Percentiles rank a stretch among this genome's conserved stretches.
phyloP scores from a whole-genome alignment of 768 basidiomycete species.

The Artomyces pyxidatus region DNA sequence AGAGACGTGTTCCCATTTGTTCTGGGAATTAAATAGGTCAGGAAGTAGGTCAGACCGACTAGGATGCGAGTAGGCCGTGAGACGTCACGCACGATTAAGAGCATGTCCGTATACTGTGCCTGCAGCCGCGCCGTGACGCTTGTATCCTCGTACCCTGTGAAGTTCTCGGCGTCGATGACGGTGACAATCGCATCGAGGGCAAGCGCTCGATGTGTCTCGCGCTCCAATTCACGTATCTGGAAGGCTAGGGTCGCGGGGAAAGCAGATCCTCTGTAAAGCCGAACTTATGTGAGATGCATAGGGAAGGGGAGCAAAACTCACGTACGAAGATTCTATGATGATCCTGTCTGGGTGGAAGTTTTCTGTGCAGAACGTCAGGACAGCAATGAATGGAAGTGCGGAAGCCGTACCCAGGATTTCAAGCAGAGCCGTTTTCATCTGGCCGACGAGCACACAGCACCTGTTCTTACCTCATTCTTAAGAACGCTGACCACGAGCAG shows the following conservation, averaged over 20 bases:
- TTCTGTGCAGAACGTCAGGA: slow-evolving; percentile 35
- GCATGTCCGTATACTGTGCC: slow-evolving; percentile 90
- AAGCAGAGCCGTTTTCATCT: slow-evolving; percentile 84
- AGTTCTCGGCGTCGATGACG: slow-evolving; percentile 88
- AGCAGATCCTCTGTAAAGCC: slow-evolving; percentile 65
- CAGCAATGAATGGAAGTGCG: not conserved
- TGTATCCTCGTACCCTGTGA: slow-evolving; percentile 86
- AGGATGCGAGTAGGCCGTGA: too few species aligned
- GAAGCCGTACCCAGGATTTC: slow-evolving; percentile 66
- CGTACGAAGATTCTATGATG: slow-evolving; percentile 91
- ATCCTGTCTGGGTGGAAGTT: slow-evolving; percentile 84
- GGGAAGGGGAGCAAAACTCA: not conserved
- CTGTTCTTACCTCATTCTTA: slow-evolving; percentile 29
- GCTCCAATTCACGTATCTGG: slow-evolving; percentile 86
- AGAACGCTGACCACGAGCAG: not conserved
- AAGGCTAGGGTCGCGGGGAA: slow-evolving; percentile 94
- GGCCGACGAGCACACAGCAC: slow-evolving; percentile 91
- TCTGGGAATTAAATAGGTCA: slow-evolving; percentile 38
- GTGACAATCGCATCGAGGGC: slow-evolving; percentile 87
- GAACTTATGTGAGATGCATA: not conserved
- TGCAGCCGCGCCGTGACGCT: slow-evolving; percentile 90
- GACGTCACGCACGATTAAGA: slow-evolving; percentile 58
- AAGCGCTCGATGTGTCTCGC: slow-evolving; percentile 65
- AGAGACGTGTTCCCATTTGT: slow-evolving; percentile 85
- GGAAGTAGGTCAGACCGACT: not conserved